Evolutionary conservation across 352 stramenopile genomes (phyloP), one percentile per base, ranked within the genome.

Genomic region (Thalassiosira hispida): DNA sequence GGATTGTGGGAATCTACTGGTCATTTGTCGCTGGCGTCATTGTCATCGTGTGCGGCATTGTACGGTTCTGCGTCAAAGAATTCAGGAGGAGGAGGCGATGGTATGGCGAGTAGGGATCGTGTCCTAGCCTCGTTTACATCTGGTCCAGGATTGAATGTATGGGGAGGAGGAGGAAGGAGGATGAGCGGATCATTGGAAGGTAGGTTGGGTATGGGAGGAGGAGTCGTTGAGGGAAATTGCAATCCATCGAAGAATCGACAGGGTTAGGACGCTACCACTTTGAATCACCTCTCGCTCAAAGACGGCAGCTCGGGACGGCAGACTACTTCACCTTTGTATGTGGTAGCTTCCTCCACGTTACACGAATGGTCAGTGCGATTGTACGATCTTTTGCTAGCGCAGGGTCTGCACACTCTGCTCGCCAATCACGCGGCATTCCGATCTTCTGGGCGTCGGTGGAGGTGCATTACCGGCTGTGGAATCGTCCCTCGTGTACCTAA

Each of bases 291-390:
- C n/a, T n/a, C n/a, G n/a, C n/a, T n/a, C n/a, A n/a, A n/a, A n/a
- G n/a, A n/a, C n/a, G n/a, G n/a, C n/a, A n/a, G n/a, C n/a, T n/a
- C n/a, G n/a, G n/a, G n/a, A n/a, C n/a, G n/a, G n/a, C n/a, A n/a
- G n/a, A n/a, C n/a, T n/a, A n/a, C n/a, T n/a, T n/a, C n/a, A n/a
- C n/a, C n/a, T n/a, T n/a, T n/a, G n/a, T n/a, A n/a, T n/a, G n/a
- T n/a, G n/a, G 53, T 55, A 16, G 49, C 73, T 64, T 40, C 57
- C 18, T 61, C 73, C 12, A 70, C 65, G 38, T 51, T 91, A 9
- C 78, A 89, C 62, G 83, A 92, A 79, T 89, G 79, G 79, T 69
- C 81, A 14, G 57, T 87, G 14, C 70, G 79, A 27, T 74, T 59
- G 5, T 68, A 70, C 44, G 68, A 83, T 65, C 38, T 79, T 18